Percentiles rank a stretch among this genome's conserved stretches.
Evolutionary conservation across 2,329 filamentous ascomycete genomes (phyloP).

Genomic region (Pseudodiploospora longispora): DNA sequence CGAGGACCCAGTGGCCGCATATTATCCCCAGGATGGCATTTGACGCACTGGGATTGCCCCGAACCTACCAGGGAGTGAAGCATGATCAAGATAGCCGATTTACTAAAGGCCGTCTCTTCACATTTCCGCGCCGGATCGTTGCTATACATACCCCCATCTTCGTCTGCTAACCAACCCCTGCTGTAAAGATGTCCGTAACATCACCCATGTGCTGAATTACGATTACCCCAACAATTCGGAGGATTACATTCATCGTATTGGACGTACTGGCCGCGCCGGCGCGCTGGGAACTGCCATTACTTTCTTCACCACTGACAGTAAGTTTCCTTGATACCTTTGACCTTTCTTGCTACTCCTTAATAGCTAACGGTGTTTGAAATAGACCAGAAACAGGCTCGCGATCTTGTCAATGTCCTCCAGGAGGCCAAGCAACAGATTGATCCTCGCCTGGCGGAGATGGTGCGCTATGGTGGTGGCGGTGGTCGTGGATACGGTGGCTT

Average conservation of each 20-base stretch:
- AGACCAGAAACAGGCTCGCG: constrained; percentile 94
- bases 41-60: constrained; percentile 52
- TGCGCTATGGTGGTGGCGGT: constrained; percentile 79
- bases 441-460: constrained; percentile 92
- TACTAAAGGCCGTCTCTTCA: constrained; percentile 39
- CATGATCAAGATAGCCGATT: constrained; percentile 38
- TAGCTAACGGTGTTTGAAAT: constrained; percentile 25
- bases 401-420: constrained; percentile 83
- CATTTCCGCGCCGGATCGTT: constrained; percentile 52
- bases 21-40: constrained; percentile 39
- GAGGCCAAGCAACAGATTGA: constrained; percentile 99
- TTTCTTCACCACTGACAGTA: constrained; percentile 98
- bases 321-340: constrained; percentile 33
- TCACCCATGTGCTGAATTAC: constrained; percentile 99
- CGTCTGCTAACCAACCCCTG: constrained; percentile 67
- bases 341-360: not conserved
- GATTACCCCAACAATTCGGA: constrained; percentile 99
- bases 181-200: constrained; percentile 96
- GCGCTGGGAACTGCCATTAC: constrained; percentile 94
- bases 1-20: constrained; percentile 49
- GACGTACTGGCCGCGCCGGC: constrained; percentile 92
- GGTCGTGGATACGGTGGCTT: constrained; percentile 66
- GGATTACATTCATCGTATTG: constrained; percentile 96
- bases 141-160: constrained; percentile 44
- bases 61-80: constrained; percentile 47